These are phyloP conservation scores for Picochlorum sp. DNA, from an alignment of 139 green algal genomes.

Conservation along the genomic window DNA sequence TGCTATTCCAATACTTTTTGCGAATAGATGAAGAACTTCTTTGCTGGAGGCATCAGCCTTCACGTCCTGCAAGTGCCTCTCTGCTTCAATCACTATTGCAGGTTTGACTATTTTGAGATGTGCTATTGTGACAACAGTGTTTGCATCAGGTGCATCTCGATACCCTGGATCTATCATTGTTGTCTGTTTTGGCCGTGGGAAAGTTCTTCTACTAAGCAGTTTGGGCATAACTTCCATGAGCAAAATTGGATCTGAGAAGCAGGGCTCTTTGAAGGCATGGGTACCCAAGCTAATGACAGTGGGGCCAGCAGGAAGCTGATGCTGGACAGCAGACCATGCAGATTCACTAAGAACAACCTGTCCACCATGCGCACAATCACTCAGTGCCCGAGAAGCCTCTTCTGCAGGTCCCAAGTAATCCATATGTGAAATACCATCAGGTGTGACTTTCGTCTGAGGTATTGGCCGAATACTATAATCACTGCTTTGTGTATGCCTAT, in stretches of 20 bases:
- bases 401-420: slow-evolving; percentile 46
- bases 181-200: slow-evolving; percentile 43
- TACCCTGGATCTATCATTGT: slow-evolving; percentile 63
- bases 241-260: slow-evolving; percentile 38
- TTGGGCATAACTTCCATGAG: slow-evolving; percentile 64
- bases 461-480: slow-evolving; percentile 16
- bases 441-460: background rate
- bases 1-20: slow-evolving; percentile 49
- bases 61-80: slow-evolving; percentile 16
- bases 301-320: slow-evolving; percentile 37
- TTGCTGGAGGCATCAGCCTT: slow-evolving; percentile 21
- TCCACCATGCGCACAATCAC: slow-evolving; percentile 39
- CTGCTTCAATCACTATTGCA: slow-evolving; percentile 35
- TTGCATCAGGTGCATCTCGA: slow-evolving; percentile 48
- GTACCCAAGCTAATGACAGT: slow-evolving; percentile 57
- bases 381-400: slow-evolving; percentile 35
- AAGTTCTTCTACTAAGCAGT: slow-evolving; percentile 50
- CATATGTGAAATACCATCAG: slow-evolving; percentile 7
- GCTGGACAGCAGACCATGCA: slow-evolving; percentile 62
- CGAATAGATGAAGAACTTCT: slow-evolving; percentile 46
- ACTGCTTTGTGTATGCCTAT: slow-evolving; percentile 54
- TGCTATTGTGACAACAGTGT: slow-evolving; percentile 51
- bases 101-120: slow-evolving; percentile 47
- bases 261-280: slow-evolving; percentile 38
- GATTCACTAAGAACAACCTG: slow-evolving; percentile 64